Evolutionary conservation across 345 rosid genomes (phyloP), one percentile per base, ranked within the genome.

Genomic region (Nephelium lappaceum): DNA sequence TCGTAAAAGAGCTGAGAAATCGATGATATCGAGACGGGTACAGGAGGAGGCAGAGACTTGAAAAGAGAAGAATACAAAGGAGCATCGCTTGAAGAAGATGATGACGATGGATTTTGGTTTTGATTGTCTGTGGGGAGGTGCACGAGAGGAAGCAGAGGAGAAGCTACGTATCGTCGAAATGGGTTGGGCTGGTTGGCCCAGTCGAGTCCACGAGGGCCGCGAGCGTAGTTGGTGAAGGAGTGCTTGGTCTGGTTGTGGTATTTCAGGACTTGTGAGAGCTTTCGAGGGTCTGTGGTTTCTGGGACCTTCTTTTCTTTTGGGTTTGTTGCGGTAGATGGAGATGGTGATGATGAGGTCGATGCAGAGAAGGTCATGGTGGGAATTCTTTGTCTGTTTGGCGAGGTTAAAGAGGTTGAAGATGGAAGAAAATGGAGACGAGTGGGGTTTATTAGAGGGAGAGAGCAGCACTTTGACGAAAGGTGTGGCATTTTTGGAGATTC

Each of bases 181-280:
- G 98, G 98, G 74, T 94, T 88, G 6, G 98, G 98, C 51, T 94
- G 98, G 84, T 93, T 94, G 27, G 96, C 92, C 98, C 97, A 91
- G 76, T 94, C 97, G 14, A 94, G 95, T 77, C 96, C 97, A 14
- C 82, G 94, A 36, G 98, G 98, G 14, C 98, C 97, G 77, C 89
- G 81, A 1, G 98, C 97, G 78, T 89, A 93, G 53, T 81, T 82
- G 72, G 82, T 81, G 77, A 92, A 93, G 39, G 87, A 81, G 75
- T 94, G 98, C 63, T 94, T 93, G 55, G 97, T 93, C 83, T 91
- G 92, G 67, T 85, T 81, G 78, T 94, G 98, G 85, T 89, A 94
- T 74, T 74, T 85, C 14, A 94, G 71, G 47, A 88, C 91, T 53
- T 85, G 89, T n/a, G 80, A 53, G 11, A 92, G 78, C 64, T 83